phyloP scores from a whole-genome alignment of 1,284 basidiomycete genomes.

The Calocybe gambosa region DNA sequence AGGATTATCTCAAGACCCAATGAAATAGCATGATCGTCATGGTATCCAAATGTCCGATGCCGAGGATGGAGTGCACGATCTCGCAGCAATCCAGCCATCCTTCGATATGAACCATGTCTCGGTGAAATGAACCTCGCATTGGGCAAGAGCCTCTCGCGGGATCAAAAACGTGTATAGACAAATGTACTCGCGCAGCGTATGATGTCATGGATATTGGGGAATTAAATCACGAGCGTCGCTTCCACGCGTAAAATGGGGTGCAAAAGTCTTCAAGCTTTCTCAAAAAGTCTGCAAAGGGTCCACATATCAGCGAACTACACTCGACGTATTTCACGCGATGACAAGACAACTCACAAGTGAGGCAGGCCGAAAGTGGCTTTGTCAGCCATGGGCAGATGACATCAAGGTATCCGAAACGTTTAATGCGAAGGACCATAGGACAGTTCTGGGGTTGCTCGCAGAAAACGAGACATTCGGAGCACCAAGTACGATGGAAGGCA shows the following conservation, averaged over 20 bases:
- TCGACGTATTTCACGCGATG: not conserved
- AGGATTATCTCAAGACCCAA: not conserved
- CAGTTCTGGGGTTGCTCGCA: constrained; percentile 24
- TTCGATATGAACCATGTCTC: not conserved
- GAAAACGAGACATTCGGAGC: constrained; percentile 24
- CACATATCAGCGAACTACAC: not conserved
- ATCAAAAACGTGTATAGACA: not conserved
- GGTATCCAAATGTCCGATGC: not conserved
- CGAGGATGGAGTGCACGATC: not conserved
- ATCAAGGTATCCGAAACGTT: constrained; percentile 11
- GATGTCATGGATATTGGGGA: not conserved
- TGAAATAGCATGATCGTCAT: not conserved
- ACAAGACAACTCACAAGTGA: constrained; percentile 15
- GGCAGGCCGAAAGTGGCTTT: constrained; percentile 12
- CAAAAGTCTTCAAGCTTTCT: constrained; percentile 3
- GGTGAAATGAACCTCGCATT: not conserved
- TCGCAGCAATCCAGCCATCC: not conserved
- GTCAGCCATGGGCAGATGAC: constrained; percentile 13
- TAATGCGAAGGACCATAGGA: constrained; percentile 13
- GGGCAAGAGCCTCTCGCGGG: not conserved
- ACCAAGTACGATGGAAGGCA: constrained; percentile 30
- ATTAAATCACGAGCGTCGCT: not conserved
- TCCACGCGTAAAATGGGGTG: not conserved
- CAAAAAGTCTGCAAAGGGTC: constrained; percentile 7
- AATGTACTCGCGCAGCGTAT: not conserved